Base-by-base conservation (phyloP, 1,139 yeast species). In the Magnusiomyces suaveolens region DNA sequence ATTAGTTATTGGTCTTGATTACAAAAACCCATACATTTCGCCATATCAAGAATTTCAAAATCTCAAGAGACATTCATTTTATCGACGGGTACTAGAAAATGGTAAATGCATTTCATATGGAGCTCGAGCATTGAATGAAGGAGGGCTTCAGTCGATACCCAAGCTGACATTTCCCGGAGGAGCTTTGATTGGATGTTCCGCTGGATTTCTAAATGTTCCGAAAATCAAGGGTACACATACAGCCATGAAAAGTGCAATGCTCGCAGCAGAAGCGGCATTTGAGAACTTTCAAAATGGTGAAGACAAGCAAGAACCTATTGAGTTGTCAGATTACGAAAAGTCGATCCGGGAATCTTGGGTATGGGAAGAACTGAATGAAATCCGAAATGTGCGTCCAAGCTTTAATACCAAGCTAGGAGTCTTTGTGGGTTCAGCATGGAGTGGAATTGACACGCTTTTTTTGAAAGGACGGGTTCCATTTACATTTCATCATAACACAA, bases 181-280 rank as follows among this genome's bases (percentile, higher is more conserved):
- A 54, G 83, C 89, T 4, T 73, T 92, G 29, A 92, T 92, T 46
- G 98, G 98, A 36, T 94, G 96, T 59, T 75, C 94, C 53, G 98
- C 98, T 8, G 98, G 98, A 0, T 90, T 92, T 69, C 80, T 92
- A 78, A 92, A 92, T 68, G 97, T 92, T 48, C 97, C 98, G 48
- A 92, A 92, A 69, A 86, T 92, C 65, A 92, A 92, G 72, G 98
- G 98, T n/a, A 84, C 97, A 0, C 98, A 92, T 68, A 90, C 97
- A 0, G 97, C 98, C 1, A 86, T 92, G 80, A 92, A 90, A 69
- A 78, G 94, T 12, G 98, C 97, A 41, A 84, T 92, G 77, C 72
- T 92, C 33, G 98, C 97, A 1, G 98, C 97, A 1, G 97, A 92
- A 64, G 69, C 79, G 26, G 85, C 89, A 44, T 88, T 75, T 63